Evolutionary conservation across 2,329 filamentous ascomycete genomes (phyloP), one percentile per base, ranked within the genome.

Genomic region (Elsinoe batatas): DNA sequence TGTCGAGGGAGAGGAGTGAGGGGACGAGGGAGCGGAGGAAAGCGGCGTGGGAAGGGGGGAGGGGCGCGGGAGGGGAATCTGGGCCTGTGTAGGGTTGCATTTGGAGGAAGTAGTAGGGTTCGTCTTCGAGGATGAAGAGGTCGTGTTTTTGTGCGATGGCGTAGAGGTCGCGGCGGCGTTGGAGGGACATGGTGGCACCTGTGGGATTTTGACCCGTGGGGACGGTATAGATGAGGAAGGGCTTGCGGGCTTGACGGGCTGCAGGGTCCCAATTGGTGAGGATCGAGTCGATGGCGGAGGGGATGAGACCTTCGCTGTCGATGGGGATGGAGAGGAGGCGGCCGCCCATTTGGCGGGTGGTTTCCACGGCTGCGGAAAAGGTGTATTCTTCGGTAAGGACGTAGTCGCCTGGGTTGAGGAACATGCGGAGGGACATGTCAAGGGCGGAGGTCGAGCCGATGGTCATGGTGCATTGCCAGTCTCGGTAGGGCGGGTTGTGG

Each of bases 41-140:
- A 10, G 85, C 83, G 3, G 84, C 80, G 55, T 88, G 80, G 11
- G 73, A 80, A 35, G 75, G 70, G 5, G 85, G 84, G 0, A 80
- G 75, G 5, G 81, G 78, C 3, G 75, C 71, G 1, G 75, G 70
- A 0, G 78, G 69, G 13, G 75, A 70, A 60, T 76, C 69, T 32
- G 76, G 71, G 12, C 80, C 77, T 1, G 77, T 77, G 71, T 90
- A 91, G 0, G 85, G 82, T 63, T 87, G 82, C 85, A 90, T 88
- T 71, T 95, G 91, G 35, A 95, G 77, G 73, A 91, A 95, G 72
- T 94, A 95, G 73, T 95, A 95, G 1, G 91, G 91, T 68, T 95
- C 91, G 67, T 95, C 91, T 73, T 96, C 91, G 62, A 95, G 74
- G 66, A 96, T 91, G 72, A 81, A 86, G 38, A 95, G 65, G 66